Conservation (phyloP, 1,284 basidiomycete species). For the Irpex rosettiformis region DNA sequence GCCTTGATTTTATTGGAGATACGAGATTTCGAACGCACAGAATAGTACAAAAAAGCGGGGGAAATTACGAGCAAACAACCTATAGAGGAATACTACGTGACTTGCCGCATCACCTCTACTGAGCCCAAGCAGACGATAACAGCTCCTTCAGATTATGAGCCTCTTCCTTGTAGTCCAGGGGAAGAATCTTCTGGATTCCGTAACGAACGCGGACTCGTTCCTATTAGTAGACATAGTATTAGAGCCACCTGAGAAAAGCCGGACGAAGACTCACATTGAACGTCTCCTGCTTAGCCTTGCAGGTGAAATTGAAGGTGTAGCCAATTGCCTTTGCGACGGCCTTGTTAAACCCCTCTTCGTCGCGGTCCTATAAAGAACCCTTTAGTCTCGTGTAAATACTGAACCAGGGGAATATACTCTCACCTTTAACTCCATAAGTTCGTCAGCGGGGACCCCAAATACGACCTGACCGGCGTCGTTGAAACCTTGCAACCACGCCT, state of each 20-base stretch:
- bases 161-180: slow-evolving; percentile 75
- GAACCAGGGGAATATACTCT: slow-evolving; percentile 8
- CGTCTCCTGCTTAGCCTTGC: slow-evolving; percentile 85
- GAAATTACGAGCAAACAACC: no score
- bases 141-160: slow-evolving; percentile 56
- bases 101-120: slow-evolving; percentile 19
- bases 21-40: neutral
- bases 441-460: slow-evolving; percentile 80
- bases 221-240: slow-evolving; percentile 33
- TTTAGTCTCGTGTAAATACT: neutral
- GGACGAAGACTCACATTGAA: slow-evolving; percentile 63
- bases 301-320: slow-evolving; percentile 79
- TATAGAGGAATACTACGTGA: no score
- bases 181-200: slow-evolving; percentile 65
- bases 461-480: slow-evolving; percentile 86
- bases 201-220: slow-evolving; percentile 80
- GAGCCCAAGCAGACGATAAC: slow-evolving; percentile 39
- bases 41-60: neutral
- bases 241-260: neutral
- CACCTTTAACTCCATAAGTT: slow-evolving; percentile 74
- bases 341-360: slow-evolving; percentile 61
- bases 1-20: neutral
- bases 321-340: slow-evolving; percentile 68
- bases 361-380: slow-evolving; percentile 48
- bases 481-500: slow-evolving; percentile 94